Evolutionary conservation across 495 filamentous ascomycete genomes (phyloP).

Genomic region (Thozetella sp.): DNA sequence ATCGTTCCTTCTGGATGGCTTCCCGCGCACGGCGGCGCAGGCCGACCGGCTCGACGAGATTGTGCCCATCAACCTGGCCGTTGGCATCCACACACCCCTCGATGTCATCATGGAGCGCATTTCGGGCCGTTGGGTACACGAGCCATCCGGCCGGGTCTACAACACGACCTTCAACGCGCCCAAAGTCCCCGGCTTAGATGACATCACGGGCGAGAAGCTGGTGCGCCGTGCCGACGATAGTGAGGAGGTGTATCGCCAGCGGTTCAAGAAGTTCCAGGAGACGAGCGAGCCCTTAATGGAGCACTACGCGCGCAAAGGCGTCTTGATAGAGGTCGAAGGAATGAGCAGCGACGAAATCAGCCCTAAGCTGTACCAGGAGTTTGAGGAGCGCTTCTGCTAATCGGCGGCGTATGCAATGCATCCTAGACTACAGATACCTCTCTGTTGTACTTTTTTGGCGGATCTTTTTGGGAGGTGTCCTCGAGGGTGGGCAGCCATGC

Average conservation of each 20-base stretch:
- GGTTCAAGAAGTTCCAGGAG: slow-evolving; percentile 82
- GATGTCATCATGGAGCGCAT: slow-evolving; percentile 88
- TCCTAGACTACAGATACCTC: background rate
- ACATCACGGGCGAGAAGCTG: slow-evolving; percentile 86
- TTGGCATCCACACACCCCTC: slow-evolving; percentile 65
- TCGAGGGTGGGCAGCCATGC: background rate
- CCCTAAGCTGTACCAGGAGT: slow-evolving; percentile 78
- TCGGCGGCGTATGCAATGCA: background rate
- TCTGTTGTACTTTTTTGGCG: no score
- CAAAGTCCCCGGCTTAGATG: slow-evolving; percentile 78
- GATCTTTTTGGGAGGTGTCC: no score
- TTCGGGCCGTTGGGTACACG: slow-evolving; percentile 89
- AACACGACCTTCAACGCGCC: slow-evolving; percentile 92
- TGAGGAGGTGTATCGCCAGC: slow-evolving; percentile 79
- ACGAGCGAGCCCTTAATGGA: slow-evolving; percentile 83
- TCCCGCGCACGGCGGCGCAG: slow-evolving; percentile 85
- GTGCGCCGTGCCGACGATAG: slow-evolving; percentile 84
- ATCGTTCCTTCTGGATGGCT: slow-evolving; percentile 95
- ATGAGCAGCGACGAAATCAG: slow-evolving; percentile 92
- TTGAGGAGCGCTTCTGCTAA: slow-evolving; percentile 72
- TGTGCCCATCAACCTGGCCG: slow-evolving; percentile 89
- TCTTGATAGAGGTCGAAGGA: slow-evolving; percentile 85
- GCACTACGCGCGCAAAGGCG: slow-evolving; percentile 84
- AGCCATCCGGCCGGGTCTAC: slow-evolving; percentile 88
- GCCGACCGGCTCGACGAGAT: slow-evolving; percentile 74